These are phyloP conservation scores for Colletotrichum karsti DNA, from an alignment of 2,329 filamentous ascomycete genomes.

Conservation along the genomic window DNA sequence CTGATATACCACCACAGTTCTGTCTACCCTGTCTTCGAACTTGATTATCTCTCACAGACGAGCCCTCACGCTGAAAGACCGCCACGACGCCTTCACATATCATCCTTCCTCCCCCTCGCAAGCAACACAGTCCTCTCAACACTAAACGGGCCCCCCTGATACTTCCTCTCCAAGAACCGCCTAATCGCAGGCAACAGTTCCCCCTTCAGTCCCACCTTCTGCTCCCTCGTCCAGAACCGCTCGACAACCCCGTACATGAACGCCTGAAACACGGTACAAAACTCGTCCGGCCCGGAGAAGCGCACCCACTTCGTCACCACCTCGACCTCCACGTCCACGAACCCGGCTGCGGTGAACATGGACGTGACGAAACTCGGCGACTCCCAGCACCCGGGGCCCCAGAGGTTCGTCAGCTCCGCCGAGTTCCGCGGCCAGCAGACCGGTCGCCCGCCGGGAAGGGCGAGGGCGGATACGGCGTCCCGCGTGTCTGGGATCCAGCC, in stretches of 20 bases:
- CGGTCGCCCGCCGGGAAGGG: neutral
- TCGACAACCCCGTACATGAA: neutral
- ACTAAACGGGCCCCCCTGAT: neutral
- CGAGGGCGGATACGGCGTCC: neutral
- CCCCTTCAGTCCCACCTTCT: neutral
- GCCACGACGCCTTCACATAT: neutral
- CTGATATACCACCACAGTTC: too few species aligned
- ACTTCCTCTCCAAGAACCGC: neutral
- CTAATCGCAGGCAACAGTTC: neutral
- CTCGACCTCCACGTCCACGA: constrained; percentile 7
- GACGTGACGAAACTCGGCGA: neutral
- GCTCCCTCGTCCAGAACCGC: constrained; percentile 1
- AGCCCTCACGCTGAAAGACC: too few species aligned
- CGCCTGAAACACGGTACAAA: neutral
- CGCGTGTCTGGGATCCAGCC: constrained; percentile 6
- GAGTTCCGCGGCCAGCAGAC: constrained; percentile 7
- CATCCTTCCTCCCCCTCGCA: constrained; percentile 1
- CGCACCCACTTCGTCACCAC: neutral
- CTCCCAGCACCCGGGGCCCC: constrained; percentile 3
- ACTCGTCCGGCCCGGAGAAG: neutral
- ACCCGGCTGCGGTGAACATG: constrained; percentile 4
- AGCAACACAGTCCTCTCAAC: constrained; percentile 9
- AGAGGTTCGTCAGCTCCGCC: neutral
- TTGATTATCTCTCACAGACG: too few species aligned
- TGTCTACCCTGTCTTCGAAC: too few species aligned